Base-by-base conservation (phyloP, 1,284 basidiomycete genomes). In the Ceratobasidium papillatum region DNA sequence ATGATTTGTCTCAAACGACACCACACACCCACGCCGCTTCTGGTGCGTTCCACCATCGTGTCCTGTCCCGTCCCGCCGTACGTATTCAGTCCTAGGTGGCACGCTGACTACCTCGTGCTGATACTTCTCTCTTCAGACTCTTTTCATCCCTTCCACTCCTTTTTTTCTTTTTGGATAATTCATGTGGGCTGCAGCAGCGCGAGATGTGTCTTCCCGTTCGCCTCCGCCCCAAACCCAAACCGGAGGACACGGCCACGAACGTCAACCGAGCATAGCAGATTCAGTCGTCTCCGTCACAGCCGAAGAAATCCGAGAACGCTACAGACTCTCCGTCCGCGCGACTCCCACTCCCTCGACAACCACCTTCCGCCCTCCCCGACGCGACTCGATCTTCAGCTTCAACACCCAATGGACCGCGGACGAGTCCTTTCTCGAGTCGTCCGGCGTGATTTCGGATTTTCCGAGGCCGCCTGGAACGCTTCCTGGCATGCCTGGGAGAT, bases 301-400 rank as follows among this genome's bases (percentile, higher is more conserved):
- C 30, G 69, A 72, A 14, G 58, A 72, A 12, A 72, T 72, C 43
- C 25, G 47, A 3, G 69, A 72, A n/a, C 69, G 58, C 27, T 72
- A 49, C 45, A 43, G 45, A 1, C 58, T 72, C 19, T 59, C 66
- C 3, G 62, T 51, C 3, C 62, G 45, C 22, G 62, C 12, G 5
- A n/a, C 25, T 1, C 62, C 62, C 30, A 56, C 52, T 9, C 25
- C 47, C 43, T 9, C 38, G 8, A 5, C 43, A 2, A 22, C 43
- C 47, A 8, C 32, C 12, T 49, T 65, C 19, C 65, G 65, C 4
- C 65, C 51, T 17, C n/a, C 54, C 19, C 66, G 54, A 32, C 66
- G 66, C 17, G 66, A 71, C 66, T 71, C 54, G 54, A 71, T 59
- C 41, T 59, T 71, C n/a, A 71, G 66, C 54, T 54, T 54, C 38